Base-by-base conservation (phyloP, 208 protist genomes). In the Leishmania lainsoni region DNA sequence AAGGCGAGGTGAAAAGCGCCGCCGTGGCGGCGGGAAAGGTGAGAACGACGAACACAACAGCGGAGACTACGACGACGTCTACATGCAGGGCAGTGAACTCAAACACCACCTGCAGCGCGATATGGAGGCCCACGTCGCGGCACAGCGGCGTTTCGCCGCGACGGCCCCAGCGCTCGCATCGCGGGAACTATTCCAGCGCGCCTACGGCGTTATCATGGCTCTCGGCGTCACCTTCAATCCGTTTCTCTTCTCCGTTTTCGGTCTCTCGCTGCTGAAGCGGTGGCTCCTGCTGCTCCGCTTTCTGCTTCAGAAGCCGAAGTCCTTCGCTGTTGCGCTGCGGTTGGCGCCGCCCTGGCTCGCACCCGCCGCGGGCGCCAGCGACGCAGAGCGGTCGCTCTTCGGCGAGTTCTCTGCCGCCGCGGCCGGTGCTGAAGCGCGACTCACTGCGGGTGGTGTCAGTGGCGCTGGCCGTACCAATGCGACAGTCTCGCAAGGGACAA, bases 191-290 rank as follows among this genome's bases (percentile, higher is more conserved):
- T 95, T 94, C 78, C 78, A 89, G 78, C 90, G 92, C 48, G 83
- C 86, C 39, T 96, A 95, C 81, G 83, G 84, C 61, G 86, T 96
- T 80, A 86, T 95, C 56, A 92, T 95, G 86, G 78, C 85, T 29
- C 86, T 97, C 51, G 93, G 93, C 17, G 93, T 97, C 26, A 97
- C 92, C 35, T 97, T 95, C 83, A 97, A 97, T 82, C 91, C 93
- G 0, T 95, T 97, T 73, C 73, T 91, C 48, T 90, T 94, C 71
- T 91, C 92, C 66, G 79, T 94, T 61, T 93, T 91, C 78, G 78
- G 83, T 32, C 81, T 97, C 32, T 89, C 89, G 5, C 78, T 89
- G 59, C 79, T 95, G 81, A 97, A 97, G 80, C 87, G 89, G 20
- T 93, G 86, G 87, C 85, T 97, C 65, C 78, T 97, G 59, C 72